These are phyloP conservation scores for Colletotrichum eremochloae DNA, from an alignment of 2,329 filamentous ascomycete genomes.

Conservation along the genomic window DNA sequence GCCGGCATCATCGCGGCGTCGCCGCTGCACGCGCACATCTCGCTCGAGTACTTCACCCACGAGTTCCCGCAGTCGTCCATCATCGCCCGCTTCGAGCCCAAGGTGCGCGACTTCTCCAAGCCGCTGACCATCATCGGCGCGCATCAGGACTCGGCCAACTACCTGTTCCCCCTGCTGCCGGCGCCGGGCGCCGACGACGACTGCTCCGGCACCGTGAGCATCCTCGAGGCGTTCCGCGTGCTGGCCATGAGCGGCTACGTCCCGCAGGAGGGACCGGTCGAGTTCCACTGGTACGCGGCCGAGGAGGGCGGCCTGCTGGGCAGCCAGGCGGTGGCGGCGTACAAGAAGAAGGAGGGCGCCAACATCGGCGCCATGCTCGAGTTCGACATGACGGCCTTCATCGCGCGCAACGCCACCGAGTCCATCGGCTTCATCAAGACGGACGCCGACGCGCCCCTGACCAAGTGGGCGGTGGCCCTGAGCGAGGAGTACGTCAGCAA, in stretches of 20 bases:
- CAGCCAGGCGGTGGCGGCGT: conserved; percentile 75
- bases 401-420: conserved; percentile 54
- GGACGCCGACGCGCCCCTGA: conserved; percentile 52
- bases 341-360: conserved; percentile 72
- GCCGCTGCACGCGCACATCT: conserved; percentile 54
- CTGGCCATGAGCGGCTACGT: conserved; percentile 62
- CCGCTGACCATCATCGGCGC: conserved; percentile 71
- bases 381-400: conserved; percentile 58
- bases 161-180: conserved; percentile 76
- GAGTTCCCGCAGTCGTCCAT: conserved; percentile 78
- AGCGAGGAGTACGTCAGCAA: conserved; percentile 53
- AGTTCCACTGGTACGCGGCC: conserved; percentile 86
- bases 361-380: conserved; percentile 82
- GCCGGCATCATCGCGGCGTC: conserved; percentile 52
- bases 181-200: conserved; percentile 83
- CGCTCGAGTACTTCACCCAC: conserved; percentile 69
- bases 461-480: conserved; percentile 52
- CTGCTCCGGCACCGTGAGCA: conserved; percentile 79
- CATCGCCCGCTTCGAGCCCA: conserved; percentile 73
- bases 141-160: conserved; percentile 81
- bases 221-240: conserved; percentile 78
- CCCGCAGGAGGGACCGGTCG: conserved; percentile 62
- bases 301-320: conserved; percentile 78
- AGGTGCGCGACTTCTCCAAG: conserved; percentile 51
- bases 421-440: conserved; percentile 56